Conservation (phyloP, 306 rosid species). For the Morella rubra region DNA sequence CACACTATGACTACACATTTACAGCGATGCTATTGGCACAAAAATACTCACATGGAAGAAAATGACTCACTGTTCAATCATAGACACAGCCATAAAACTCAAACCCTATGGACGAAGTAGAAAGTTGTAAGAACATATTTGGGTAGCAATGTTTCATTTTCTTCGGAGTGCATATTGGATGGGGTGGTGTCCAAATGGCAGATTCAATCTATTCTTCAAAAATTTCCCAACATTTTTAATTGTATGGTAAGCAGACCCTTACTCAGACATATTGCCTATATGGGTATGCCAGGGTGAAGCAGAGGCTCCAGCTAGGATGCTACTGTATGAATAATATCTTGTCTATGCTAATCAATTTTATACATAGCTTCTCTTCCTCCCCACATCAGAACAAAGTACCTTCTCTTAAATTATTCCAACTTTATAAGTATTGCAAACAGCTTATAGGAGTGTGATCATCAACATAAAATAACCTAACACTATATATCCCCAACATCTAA, state of each 20-base stretch:
- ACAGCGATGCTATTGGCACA: not conserved
- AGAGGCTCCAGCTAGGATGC: not conserved
- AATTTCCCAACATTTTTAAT: not conserved
- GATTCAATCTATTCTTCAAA: not conserved
- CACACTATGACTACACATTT: not conserved
- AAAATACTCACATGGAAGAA: not conserved
- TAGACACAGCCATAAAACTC: not conserved
- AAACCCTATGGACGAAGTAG: not conserved
- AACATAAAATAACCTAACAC: not conserved
- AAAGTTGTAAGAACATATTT: not conserved
- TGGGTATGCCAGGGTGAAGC: not conserved
- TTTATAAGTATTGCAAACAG: not conserved
- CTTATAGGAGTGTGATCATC: not conserved
- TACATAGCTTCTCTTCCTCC: not conserved
- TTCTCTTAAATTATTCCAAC: not conserved
- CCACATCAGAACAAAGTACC: not conserved
- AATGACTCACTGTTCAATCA: not conserved
- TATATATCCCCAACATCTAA: not conserved
- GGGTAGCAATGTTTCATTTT: not conserved
- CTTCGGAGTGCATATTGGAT: not conserved
- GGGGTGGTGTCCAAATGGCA: not conserved
- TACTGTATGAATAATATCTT: not conserved
- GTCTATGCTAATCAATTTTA: not conserved
- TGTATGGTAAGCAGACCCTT: not conserved
- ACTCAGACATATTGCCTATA: not conserved